These are phyloP conservation scores for Diaporthe velutina DNA, from an alignment of 2,329 filamentous ascomycete genomes.

Conservation along the genomic window DNA sequence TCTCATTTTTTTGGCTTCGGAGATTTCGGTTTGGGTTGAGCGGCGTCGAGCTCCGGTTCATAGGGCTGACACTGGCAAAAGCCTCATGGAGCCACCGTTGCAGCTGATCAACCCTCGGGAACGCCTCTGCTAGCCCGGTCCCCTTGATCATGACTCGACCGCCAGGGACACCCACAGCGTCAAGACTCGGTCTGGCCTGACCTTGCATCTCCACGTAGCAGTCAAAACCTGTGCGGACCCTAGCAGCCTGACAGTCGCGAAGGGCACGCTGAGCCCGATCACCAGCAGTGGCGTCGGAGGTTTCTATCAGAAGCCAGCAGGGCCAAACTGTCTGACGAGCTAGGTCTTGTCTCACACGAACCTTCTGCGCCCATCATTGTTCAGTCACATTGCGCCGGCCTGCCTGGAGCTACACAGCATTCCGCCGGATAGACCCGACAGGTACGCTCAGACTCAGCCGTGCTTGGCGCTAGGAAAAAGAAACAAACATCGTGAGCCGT, in stretches of 20 bases:
- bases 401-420: slow-evolving; percentile 27
- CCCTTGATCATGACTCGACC: slow-evolving; percentile 18
- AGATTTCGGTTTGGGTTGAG: slow-evolving; percentile 10
- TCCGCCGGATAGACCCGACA: slow-evolving; percentile 34
- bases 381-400: slow-evolving; percentile 21
- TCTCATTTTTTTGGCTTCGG: background rate
- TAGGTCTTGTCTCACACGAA: slow-evolving; percentile 32
- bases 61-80: slow-evolving; percentile 35
- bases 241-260: slow-evolving; percentile 9
- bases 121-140: slow-evolving; percentile 6
- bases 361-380: slow-evolving; percentile 18
- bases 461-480: slow-evolving; percentile 19
- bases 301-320: slow-evolving; percentile 1
- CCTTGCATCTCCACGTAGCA: slow-evolving; percentile 16
- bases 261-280: background rate
- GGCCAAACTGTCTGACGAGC: slow-evolving; percentile 18
- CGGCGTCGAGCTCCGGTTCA: slow-evolving; percentile 21
- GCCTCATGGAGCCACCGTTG: slow-evolving; percentile 22
- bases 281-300: slow-evolving; percentile 6
- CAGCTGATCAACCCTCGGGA: slow-evolving; percentile 16
- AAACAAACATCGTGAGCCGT: slow-evolving; percentile 29
- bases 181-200: background rate
- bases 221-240: background rate
- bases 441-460: slow-evolving; percentile 12
- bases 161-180: slow-evolving; percentile 2